Conservation (phyloP, 805 yeast species). For the Saccharomyces mikatae region DNA sequence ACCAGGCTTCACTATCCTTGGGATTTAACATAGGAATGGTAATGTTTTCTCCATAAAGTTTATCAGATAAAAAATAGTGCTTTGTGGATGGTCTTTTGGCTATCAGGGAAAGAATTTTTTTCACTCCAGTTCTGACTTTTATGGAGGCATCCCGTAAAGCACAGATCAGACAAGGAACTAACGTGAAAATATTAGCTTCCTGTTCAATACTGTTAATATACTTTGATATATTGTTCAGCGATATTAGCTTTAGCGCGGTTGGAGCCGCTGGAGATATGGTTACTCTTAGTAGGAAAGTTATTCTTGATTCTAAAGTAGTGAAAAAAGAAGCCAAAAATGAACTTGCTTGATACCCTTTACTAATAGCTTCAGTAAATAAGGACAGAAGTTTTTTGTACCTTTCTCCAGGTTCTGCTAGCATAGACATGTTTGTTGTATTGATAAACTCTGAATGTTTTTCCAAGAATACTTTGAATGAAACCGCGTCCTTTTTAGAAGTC, state of each 20-base stretch:
- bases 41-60: conserved; percentile 47
- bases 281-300: conserved; percentile 55
- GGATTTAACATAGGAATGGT: conserved; percentile 51
- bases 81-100: conserved; percentile 32
- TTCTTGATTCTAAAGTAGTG: conserved; percentile 34
- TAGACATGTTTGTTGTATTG: conserved; percentile 27
- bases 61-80: conserved; percentile 43
- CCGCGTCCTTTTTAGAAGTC: conserved; percentile 18
- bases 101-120: conserved; percentile 34
- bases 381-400: conserved; percentile 39
- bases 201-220: conserved; percentile 30
- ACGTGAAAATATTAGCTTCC: conserved; percentile 39
- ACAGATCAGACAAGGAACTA: conserved; percentile 51
- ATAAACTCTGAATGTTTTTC: conserved; percentile 24
- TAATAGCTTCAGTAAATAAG: conserved; percentile 39
- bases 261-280: conserved; percentile 54
- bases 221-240: conserved; percentile 37
- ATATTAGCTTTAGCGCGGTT: conserved; percentile 42
- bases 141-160: conserved; percentile 46
- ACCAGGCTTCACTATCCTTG: conserved; percentile 48
- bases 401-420: conserved; percentile 25
- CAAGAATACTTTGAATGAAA: conserved; percentile 27
- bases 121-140: conserved; percentile 41
- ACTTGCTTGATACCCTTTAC: conserved; percentile 27
- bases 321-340: conserved; percentile 33